Conservation (phyloP, 441 rosid genomes). For the Arabidopsis hybrid region DNA sequence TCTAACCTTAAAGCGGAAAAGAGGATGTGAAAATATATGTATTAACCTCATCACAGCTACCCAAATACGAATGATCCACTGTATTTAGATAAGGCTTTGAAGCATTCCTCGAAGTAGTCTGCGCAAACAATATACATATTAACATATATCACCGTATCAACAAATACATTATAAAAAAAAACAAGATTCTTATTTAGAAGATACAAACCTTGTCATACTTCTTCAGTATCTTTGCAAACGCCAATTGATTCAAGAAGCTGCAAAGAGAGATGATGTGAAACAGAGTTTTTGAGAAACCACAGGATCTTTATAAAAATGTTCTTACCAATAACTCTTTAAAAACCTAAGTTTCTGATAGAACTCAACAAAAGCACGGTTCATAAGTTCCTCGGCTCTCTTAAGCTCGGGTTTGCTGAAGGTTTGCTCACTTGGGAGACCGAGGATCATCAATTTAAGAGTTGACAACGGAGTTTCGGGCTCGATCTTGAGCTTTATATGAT, state of each 20-base stretch:
- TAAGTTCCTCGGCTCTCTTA: constrained; percentile 63
- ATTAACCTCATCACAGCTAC: constrained; percentile 72
- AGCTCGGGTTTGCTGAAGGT: constrained; percentile 59
- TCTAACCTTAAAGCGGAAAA: not conserved
- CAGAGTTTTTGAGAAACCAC: not conserved
- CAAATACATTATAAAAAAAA: not conserved
- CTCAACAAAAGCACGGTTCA: constrained; percentile 63
- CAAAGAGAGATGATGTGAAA: constrained; percentile 25
- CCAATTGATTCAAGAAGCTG: constrained; percentile 81
- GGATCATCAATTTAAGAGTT: constrained; percentile 55
- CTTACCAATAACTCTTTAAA: constrained; percentile 77
- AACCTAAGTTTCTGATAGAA: constrained; percentile 72
- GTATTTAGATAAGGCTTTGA: constrained; percentile 65
- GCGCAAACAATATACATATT: constrained; percentile 24
- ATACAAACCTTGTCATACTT: constrained; percentile 70
- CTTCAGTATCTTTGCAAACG: constrained; percentile 63
- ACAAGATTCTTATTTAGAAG: not conserved
- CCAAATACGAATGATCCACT: constrained; percentile 75
- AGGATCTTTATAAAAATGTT: not conserved
- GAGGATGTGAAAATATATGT: not conserved
- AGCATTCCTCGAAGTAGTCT: constrained; percentile 68
- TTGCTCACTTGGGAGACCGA: constrained; percentile 46
- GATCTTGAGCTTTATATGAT: constrained; percentile 69
- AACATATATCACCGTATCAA: not conserved
- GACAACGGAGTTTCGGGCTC: constrained; percentile 64